Evolutionary conservation across 1,284 basidiomycete genomes (phyloP), one percentile per base, ranked within the genome.

Genomic region (Caloboletus firmus): DNA sequence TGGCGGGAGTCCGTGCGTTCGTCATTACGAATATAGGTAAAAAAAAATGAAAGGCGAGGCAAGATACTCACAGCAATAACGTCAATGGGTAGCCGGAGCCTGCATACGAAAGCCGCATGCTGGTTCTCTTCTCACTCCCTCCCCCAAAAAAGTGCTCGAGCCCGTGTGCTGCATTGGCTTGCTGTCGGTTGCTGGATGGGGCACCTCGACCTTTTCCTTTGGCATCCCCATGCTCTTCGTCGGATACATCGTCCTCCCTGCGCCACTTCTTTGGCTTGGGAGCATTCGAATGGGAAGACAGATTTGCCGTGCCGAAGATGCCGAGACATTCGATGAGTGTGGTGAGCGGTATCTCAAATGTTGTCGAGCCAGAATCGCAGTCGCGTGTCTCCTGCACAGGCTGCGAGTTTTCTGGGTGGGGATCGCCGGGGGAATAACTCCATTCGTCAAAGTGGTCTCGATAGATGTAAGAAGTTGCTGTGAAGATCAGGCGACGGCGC

Each of bases 301-400:
- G 67, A 42, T 66, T 75, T 2, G 90, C 91, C 7, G 92, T 91
- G 12, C 95, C 94, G 64, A 95, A 97, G 52, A 97, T 87, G 68
- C 95, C 94, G 40, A 98, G 79, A 63, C 92, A 95, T 63, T 95
- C 93, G 53, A 96, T 81, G 51, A 96, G 74, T 1, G 87, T 87
- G 65, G 85, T 82, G 31, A 98, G 80, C 4, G 87, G 87, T 54
- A 97, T 79, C 67, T 95, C 92, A 64, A 97, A 93, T 1, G 81
- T 78, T 9, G 78, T 81, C 45, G 54, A 56, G 28, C 56, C 61
- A 32, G 51, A 36, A 28, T 60, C 62, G 8, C 49, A 50, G 22
- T 52, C 59, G 35, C 56, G 52, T 12, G 61, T 48, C 15, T 49
- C 39, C 22, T 57, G 53, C 32, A 52, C 34, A 18, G 37, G 26